Conservation (phyloP, 2,329 filamentous ascomycete genomes). For the Diplocarpon mali region DNA sequence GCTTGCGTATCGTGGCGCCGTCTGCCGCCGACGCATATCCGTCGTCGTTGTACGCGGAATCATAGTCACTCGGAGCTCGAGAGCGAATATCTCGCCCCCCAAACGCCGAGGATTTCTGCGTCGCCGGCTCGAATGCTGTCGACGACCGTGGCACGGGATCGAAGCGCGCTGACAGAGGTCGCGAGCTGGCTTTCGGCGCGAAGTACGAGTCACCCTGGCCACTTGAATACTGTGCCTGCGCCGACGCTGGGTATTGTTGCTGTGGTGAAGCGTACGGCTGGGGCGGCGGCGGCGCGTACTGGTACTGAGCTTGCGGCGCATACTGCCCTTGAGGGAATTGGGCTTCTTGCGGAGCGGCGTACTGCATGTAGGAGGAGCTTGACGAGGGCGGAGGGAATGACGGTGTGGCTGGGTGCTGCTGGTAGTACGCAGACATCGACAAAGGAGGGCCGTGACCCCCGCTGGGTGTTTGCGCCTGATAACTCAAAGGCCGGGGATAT, state of each 20-base stretch:
- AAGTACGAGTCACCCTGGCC: constrained; percentile 6
- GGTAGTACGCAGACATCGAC: constrained; percentile 19
- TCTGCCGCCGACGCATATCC: constrained; percentile 19
- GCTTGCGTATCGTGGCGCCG: constrained; percentile 7
- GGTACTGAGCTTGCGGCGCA: neutral
- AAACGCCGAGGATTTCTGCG: constrained; percentile 14
- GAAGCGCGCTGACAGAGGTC: constrained; percentile 19
- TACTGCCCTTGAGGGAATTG: constrained; percentile 1
- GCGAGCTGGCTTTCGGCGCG: constrained; percentile 10
- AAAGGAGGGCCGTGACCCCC: constrained; percentile 17
- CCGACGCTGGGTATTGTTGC: constrained; percentile 4
- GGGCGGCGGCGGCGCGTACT: neutral
- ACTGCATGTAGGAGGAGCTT: constrained; percentile 14
- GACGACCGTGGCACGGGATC: constrained; percentile 14
- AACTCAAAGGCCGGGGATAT: constrained; percentile 18
- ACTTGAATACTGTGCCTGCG: constrained; percentile 5
- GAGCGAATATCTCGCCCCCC: constrained; percentile 9
- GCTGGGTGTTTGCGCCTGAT: constrained; percentile 10
- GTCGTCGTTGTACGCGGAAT: constrained; percentile 16
- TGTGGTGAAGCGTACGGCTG: constrained; percentile 1
- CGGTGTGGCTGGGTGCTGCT: constrained; percentile 8
- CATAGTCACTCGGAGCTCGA: constrained; percentile 3
- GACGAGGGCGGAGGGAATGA: constrained; percentile 15
- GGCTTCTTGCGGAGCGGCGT: constrained; percentile 8
- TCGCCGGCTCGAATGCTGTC: constrained; percentile 16